These are phyloP conservation scores for Trametes meyenii DNA, from an alignment of 768 basidiomycete species.

Conservation along the genomic window DNA sequence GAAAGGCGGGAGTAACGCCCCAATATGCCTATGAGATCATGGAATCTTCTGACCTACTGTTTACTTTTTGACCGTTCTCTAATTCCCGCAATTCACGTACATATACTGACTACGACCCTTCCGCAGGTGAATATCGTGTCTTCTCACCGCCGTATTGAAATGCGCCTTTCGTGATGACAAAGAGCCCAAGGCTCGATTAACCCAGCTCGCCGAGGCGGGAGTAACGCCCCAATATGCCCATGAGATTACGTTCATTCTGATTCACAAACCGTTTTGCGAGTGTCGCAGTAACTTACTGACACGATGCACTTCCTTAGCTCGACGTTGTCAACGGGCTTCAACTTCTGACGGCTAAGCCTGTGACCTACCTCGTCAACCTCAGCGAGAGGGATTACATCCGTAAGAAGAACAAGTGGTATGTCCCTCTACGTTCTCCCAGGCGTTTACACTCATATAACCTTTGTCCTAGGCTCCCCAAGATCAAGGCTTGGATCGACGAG, in stretches of 20 bases:
- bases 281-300: not conserved
- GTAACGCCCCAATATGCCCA: conserved; percentile 79
- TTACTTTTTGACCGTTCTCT: conserved; percentile 34
- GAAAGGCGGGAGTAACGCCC: conserved; percentile 50
- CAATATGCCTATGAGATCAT: conserved; percentile 41
- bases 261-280: not conserved
- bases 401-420: conserved; percentile 98
- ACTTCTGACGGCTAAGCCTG: conserved; percentile 94
- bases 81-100: not conserved
- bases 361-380: conserved; percentile 97
- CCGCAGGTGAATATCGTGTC: conserved; percentile 29
- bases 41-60: conserved; percentile 27
- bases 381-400: conserved; percentile 93
- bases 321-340: conserved; percentile 88
- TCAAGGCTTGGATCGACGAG: conserved; percentile 97
- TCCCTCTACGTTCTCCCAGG: not conserved
- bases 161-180: conserved; percentile 62
- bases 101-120: conserved; percentile 19
- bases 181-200: conserved; percentile 82
- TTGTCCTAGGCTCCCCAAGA: conserved; percentile 78
- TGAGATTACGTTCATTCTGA: conserved; percentile 58
- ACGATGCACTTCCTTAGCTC: conserved; percentile 51
- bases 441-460: not conserved
- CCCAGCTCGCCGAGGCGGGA: conserved; percentile 97
- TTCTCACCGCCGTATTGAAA: not conserved